These are phyloP conservation scores for Aspergillus eucalypticola DNA, from an alignment of 2,329 filamentous ascomycete genomes.

Conservation along the genomic window DNA sequence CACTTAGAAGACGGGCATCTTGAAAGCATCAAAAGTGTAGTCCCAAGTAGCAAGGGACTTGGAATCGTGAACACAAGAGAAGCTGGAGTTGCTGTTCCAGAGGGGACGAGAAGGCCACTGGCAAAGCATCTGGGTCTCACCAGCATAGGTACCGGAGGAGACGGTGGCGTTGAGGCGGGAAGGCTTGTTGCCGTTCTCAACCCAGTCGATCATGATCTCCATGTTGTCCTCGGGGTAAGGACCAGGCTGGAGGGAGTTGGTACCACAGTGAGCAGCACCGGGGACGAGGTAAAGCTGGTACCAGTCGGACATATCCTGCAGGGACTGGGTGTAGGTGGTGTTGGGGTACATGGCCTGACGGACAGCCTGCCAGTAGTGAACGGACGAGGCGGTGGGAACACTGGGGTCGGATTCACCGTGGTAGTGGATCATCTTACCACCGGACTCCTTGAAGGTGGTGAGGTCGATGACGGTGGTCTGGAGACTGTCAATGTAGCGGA, in stretches of 20 bases:
- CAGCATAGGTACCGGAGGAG: constrained; percentile 30
- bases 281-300: constrained; percentile 59
- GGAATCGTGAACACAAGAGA: constrained; percentile 20
- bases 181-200: constrained; percentile 52
- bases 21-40: constrained; percentile 18
- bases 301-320: constrained; percentile 51
- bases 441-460: constrained; percentile 50
- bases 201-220: constrained; percentile 53
- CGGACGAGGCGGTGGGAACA: constrained; percentile 56
- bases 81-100: constrained; percentile 22
- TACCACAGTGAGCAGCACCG: constrained; percentile 54
- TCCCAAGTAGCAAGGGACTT: constrained; percentile 20
- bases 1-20: constrained; percentile 18
- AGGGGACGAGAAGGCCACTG: constrained; percentile 37
- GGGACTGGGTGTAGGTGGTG: constrained; percentile 39
- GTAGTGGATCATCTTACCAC: constrained; percentile 60
- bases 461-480: constrained; percentile 59
- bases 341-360: constrained; percentile 52
- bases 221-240: constrained; percentile 51
- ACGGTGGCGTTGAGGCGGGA: constrained; percentile 47
- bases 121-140: constrained; percentile 38
- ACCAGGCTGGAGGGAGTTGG: constrained; percentile 49
- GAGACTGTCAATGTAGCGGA: constrained; percentile 52
- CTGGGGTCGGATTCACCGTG: constrained; percentile 59
- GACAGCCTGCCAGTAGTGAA: constrained; percentile 59